Evolutionary conservation across 352 stramenopile genomes (phyloP), one percentile per base, ranked within the genome.

Genomic region (Phytopythium ostracodes): DNA sequence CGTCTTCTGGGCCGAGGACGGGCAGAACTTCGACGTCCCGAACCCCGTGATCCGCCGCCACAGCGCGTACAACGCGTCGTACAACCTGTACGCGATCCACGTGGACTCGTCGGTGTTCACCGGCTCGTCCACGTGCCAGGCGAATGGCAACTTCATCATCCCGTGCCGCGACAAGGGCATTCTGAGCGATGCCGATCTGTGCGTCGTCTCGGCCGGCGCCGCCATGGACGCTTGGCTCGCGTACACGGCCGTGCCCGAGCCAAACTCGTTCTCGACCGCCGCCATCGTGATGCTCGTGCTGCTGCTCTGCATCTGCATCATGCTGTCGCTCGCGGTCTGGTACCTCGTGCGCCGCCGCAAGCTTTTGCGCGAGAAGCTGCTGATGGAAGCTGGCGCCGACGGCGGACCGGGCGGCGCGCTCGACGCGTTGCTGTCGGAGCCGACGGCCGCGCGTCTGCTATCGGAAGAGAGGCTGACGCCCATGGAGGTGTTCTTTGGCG

Each of bases 1-100:
- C 22, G 78, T 82, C 25, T 80, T 72, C 50, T 91, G 82, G 82
- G 79, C 79, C 35, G 74, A 88, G 57, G 79, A 91, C 65, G 82
- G 74, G 31, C 76, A 75, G 38, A 88, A 69, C 53, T 62, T 63
- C 4, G 76, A 53, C n/a, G 60, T 88, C 0, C 76, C 82, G 2
- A 60, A 76, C 46, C 76, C 79, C 6, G 70, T 91, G 6, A 40
- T 91, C 43, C 73, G 82, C 55, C 58, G 75, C 25, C 82, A 91
- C 66, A 80, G 68, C 14, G 31, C 52, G 2, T 25, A 57, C 29
- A 71, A 60, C 31, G 54, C 66, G 0, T 40, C 59, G 53, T 53
- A 51, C 33, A 69, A 46, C 36, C 66, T 89, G 4, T 91, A 88
- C 68, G 82, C 82, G 25, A 77, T 91, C 51, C 82, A 91, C 60